Conservation (phyloP, 768 basidiomycete genomes). For the Serendipita sp. region DNA sequence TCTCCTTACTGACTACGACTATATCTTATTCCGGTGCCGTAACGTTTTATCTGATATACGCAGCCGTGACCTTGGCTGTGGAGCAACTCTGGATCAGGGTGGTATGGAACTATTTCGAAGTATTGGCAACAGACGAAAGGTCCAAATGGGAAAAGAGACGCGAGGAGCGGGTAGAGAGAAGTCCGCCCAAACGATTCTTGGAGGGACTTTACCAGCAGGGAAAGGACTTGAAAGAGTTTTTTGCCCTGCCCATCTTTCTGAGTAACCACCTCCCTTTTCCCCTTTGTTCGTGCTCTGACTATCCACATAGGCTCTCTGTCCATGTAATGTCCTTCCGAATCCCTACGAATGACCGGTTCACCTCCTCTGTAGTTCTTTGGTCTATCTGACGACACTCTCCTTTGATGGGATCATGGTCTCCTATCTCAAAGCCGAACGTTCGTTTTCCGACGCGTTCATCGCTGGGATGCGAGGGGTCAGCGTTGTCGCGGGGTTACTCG, state of each 20-base stretch:
- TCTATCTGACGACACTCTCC: constrained; percentile 15
- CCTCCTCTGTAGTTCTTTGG: background rate
- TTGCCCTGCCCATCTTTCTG: constrained; percentile 24
- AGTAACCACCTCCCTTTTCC: constrained; percentile 9
- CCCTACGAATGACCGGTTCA: background rate
- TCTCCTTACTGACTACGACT: constrained; percentile 27
- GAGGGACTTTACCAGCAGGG: background rate
- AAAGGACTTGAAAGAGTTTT: constrained; percentile 25
- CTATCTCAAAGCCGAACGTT: constrained; percentile 28
- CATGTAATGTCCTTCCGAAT: constrained; percentile 9
- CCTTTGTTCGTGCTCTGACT: constrained; percentile 28
- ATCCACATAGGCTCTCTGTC: constrained; percentile 26
- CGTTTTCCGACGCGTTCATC: constrained; percentile 30
- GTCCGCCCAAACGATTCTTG: background rate
- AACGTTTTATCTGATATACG: constrained; percentile 22
- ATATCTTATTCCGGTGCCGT: constrained; percentile 21
- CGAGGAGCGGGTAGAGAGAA: background rate
- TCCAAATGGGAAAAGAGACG: constrained; percentile 11
- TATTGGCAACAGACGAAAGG: constrained; percentile 16
- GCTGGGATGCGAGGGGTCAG: constrained; percentile 33
- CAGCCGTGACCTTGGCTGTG: constrained; percentile 21
- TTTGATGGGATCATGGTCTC: constrained; percentile 37
- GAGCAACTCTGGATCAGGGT: constrained; percentile 27
- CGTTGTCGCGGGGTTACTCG: constrained; percentile 30
- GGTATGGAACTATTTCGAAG: constrained; percentile 24